phyloP scores from a whole-genome alignment of 2,329 filamentous ascomycete species.

The Diplodia seriata region DNA sequence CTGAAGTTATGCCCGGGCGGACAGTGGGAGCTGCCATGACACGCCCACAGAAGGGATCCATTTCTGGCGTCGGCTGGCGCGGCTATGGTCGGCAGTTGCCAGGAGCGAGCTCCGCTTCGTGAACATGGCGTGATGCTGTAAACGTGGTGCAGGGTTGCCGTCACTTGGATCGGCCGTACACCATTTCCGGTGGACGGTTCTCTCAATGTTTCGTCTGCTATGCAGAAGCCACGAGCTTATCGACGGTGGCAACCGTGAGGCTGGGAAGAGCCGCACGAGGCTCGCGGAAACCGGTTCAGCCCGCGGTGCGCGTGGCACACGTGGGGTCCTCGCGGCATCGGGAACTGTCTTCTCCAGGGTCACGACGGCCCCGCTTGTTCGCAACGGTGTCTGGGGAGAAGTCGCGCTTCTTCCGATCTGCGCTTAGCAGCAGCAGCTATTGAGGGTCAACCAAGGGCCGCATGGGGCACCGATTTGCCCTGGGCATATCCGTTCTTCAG shows the following conservation, averaged over 20 bases:
- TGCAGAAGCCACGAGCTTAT: background rate
- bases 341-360: background rate
- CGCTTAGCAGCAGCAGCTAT: background rate
- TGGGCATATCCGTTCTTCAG: background rate
- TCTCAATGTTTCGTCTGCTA: background rate
- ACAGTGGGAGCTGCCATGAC: background rate
- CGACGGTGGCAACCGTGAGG: background rate
- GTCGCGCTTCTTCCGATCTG: background rate
- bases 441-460: background rate
- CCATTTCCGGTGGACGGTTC: background rate
- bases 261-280: background rate
- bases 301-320: background rate
- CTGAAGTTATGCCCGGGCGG: background rate
- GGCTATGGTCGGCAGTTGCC: background rate
- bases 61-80: background rate
- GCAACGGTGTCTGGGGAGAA: background rate
- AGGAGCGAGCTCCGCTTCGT: background rate
- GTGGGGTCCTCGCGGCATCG: background rate
- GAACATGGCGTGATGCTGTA: background rate
- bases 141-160: background rate
- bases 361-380: background rate
- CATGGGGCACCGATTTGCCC: background rate
- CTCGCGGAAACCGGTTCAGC: background rate
- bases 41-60: background rate
- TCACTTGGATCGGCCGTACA: background rate